phyloP scores from a whole-genome alignment of 257 asterid species.

The Nicotiana obtusifolia region DNA sequence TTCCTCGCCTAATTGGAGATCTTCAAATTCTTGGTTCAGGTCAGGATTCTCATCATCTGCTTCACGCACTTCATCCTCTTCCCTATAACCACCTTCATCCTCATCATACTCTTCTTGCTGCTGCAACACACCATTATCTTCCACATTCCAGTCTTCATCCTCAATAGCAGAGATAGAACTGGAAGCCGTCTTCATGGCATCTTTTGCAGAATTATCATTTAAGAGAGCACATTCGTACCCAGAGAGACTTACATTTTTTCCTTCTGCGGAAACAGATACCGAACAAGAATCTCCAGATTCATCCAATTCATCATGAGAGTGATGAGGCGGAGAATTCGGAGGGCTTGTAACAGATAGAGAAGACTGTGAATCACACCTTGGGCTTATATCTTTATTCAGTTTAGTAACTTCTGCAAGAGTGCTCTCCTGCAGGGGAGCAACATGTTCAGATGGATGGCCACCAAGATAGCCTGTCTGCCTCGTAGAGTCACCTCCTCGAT shows the following conservation, averaged over 20 bases:
- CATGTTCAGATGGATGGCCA: constrained; percentile 42
- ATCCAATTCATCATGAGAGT: constrained; percentile 92
- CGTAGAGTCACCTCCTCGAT: constrained; percentile 39
- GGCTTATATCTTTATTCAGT: constrained; percentile 25
- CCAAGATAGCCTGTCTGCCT: constrained; percentile 42
- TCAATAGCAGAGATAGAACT: constrained; percentile 56
- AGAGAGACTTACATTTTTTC: constrained; percentile 27
- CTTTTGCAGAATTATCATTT: constrained; percentile 43
- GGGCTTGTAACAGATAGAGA: constrained; percentile 97
- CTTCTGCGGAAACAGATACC: constrained; percentile 41
- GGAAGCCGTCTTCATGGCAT: constrained; percentile 22
- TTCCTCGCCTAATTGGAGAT: constrained; percentile 50
- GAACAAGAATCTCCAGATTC: constrained; percentile 68
- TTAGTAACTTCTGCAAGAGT: constrained; percentile 39
- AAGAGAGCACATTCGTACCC: constrained; percentile 34
- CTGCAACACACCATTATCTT: constrained; percentile 52
- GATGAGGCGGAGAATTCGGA: constrained; percentile 89
- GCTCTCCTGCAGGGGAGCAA: constrained; percentile 39
- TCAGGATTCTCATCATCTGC: constrained; percentile 59
- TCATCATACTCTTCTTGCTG: constrained; percentile 90
- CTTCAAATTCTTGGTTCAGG: constrained; percentile 55
- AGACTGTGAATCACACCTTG: constrained; percentile 88
- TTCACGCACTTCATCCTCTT: constrained; percentile 82
- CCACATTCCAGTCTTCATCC: constrained; percentile 87
- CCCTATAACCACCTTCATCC: constrained; percentile 85